Percentiles rank a stretch among this genome's conserved stretches.
These are phyloP conservation scores for Ambrosiella cleistominuta DNA, from an alignment of 2,329 filamentous ascomycete genomes.

Conservation along the genomic window DNA sequence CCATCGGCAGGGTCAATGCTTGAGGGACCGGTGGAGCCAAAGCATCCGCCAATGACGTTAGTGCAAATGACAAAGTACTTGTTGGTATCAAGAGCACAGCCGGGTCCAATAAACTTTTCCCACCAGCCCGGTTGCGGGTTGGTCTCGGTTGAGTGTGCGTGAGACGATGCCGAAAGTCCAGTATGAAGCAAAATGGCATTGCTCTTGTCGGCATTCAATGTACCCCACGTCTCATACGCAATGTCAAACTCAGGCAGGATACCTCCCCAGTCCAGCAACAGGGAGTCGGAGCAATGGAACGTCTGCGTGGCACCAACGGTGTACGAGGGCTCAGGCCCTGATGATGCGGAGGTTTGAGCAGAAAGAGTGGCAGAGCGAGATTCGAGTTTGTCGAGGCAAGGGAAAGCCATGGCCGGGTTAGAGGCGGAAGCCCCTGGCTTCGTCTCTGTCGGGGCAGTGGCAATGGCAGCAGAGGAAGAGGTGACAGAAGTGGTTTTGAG, in stretches of 20 bases:
- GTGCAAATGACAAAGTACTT: conserved; percentile 92
- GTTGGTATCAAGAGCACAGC: conserved; percentile 67
- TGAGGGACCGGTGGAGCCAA: conserved; percentile 81
- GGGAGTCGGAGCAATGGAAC: conserved; percentile 55
- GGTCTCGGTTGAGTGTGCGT: conserved; percentile 74
- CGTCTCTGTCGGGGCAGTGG: background rate
- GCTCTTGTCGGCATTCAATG: conserved; percentile 57
- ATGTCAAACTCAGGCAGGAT: conserved; percentile 76
- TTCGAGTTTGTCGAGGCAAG: conserved; percentile 74
- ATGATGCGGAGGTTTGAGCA: conserved; percentile 32
- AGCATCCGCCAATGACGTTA: conserved; percentile 90
- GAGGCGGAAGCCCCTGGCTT: conserved; percentile 27
- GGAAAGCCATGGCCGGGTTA: conserved; percentile 77
- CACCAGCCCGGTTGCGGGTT: conserved; percentile 93
- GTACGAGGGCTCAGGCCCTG: conserved; percentile 84
- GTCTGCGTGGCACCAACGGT: conserved; percentile 69
- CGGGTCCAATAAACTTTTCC: conserved; percentile 94
- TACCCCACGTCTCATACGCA: conserved; percentile 86
- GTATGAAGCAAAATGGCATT: conserved; percentile 91
- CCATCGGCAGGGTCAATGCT: conserved; percentile 79
- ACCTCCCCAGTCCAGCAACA: conserved; percentile 88
- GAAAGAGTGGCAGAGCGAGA: conserved; percentile 57
- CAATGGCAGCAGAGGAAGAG: background rate
- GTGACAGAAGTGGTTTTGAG: conserved; percentile 4
- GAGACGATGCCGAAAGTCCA: conserved; percentile 88